Evolutionary conservation across 352 stramenopile species (phyloP).

Genomic region (Phytophthora litchii): DNA sequence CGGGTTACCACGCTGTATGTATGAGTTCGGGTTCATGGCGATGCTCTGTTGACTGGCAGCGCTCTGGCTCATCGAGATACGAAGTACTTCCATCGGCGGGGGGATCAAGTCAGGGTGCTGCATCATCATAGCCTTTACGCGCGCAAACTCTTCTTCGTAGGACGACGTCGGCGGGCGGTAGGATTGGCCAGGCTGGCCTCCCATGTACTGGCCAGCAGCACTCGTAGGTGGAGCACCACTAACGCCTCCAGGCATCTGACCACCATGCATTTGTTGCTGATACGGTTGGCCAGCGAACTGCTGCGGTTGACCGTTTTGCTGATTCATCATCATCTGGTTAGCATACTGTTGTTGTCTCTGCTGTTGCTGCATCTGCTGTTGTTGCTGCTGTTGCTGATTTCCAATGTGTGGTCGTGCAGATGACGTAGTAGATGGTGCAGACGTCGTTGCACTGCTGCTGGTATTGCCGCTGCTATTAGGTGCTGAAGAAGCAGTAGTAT

Average conservation of each 20-base stretch:
- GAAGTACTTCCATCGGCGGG: slow-evolving; percentile 86
- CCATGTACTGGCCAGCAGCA: slow-evolving; percentile 68
- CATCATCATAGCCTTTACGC: slow-evolving; percentile 91
- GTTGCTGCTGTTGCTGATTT: slow-evolving; percentile 45
- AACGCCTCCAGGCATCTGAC: slow-evolving; percentile 41
- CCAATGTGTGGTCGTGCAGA: slow-evolving; percentile 77
- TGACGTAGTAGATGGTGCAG: slow-evolving; percentile 52
- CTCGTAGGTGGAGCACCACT: slow-evolving; percentile 37
- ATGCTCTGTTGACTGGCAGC: slow-evolving; percentile 59
- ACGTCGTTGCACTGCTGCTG: slow-evolving; percentile 29
- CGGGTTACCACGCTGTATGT: slow-evolving; percentile 69
- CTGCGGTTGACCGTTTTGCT: slow-evolving; percentile 45
- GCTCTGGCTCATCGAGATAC: slow-evolving; percentile 83
- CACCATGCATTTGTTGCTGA: slow-evolving; percentile 59
- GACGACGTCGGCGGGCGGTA: slow-evolving; percentile 69
- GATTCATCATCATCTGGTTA: slow-evolving; percentile 80
- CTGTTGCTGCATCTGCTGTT: slow-evolving; percentile 50
- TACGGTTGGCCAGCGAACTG: slow-evolving; percentile 50
- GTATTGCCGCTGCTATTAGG: slow-evolving; percentile 14
- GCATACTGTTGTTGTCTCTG: slow-evolving; percentile 64
- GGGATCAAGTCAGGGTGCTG: slow-evolving; percentile 87
- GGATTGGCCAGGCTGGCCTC: slow-evolving; percentile 45
- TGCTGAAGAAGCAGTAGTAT: slow-evolving; percentile 10
- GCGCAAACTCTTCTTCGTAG: slow-evolving; percentile 88
- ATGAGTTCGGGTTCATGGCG: slow-evolving; percentile 57